Percentiles rank a stretch among this genome's conserved stretches.
These are phyloP conservation scores for Trichophyton mentagrophytes DNA, from an alignment of 2,329 filamentous ascomycete species.

Conservation along the genomic window DNA sequence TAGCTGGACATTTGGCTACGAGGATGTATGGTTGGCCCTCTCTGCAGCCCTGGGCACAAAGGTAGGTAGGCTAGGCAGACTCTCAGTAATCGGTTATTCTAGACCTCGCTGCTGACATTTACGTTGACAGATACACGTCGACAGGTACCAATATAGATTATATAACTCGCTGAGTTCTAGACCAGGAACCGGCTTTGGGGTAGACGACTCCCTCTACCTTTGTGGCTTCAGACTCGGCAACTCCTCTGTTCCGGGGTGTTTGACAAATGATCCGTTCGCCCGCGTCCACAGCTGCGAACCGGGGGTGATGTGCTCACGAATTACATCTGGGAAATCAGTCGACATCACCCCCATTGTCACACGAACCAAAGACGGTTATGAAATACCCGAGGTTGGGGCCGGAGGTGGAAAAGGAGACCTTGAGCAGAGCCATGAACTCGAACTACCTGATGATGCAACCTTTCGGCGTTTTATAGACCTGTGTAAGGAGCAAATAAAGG, in stretches of 20 bases:
- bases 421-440: slow-evolving; percentile 53
- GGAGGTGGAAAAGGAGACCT: slow-evolving; percentile 71
- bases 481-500: slow-evolving; percentile 32
- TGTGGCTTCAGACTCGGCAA: slow-evolving; percentile 68
- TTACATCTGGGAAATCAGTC: slow-evolving; percentile 44
- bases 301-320: slow-evolving; percentile 37
- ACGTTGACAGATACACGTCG: slow-evolving; percentile 58
- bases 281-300: slow-evolving; percentile 80
- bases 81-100: not conserved
- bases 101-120: slow-evolving; percentile 9
- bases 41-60: slow-evolving; percentile 55
- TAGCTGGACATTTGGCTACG: slow-evolving; percentile 86
- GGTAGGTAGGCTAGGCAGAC: slow-evolving; percentile 34
- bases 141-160: slow-evolving; percentile 62
- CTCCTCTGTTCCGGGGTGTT: slow-evolving; percentile 52
- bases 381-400: slow-evolving; percentile 60
- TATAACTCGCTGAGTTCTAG: slow-evolving; percentile 50
- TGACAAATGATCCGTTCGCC: slow-evolving; percentile 46
- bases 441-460: slow-evolving; percentile 39
- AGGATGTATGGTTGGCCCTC: slow-evolving; percentile 79
- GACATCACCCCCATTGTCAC: slow-evolving; percentile 69
- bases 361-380: slow-evolving; percentile 40
- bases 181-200: slow-evolving; percentile 28
- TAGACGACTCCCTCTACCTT: slow-evolving; percentile 53
- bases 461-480: slow-evolving; percentile 43